Evolutionary conservation across 768 basidiomycete species (phyloP).

Genomic region (Xerocomellus dryophilus): DNA sequence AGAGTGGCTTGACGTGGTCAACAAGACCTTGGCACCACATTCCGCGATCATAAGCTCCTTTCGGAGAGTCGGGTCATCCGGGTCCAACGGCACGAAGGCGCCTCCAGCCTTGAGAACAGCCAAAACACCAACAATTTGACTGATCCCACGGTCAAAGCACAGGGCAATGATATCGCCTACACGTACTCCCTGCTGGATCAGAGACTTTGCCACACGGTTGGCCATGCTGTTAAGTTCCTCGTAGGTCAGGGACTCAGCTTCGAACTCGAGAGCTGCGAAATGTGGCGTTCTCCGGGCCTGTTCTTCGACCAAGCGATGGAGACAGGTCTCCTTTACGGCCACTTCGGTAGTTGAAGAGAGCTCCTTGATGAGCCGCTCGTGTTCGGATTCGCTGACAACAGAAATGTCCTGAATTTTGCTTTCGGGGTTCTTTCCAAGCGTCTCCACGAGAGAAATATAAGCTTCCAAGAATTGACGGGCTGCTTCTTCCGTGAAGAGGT

Average conservation of each 20-base stretch:
- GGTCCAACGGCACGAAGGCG: constrained; percentile 22
- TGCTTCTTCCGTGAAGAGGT: constrained; percentile 26
- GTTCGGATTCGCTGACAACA: constrained; percentile 12
- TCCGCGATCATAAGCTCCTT: constrained; percentile 29
- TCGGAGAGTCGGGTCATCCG: constrained; percentile 30
- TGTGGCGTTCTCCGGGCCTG: constrained; percentile 20
- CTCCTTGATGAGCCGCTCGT: constrained; percentile 24
- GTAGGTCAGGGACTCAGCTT: constrained; percentile 31
- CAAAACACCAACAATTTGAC: constrained; percentile 28
- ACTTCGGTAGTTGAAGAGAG: constrained; percentile 21
- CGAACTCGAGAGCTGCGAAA: constrained; percentile 27
- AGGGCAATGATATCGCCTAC: constrained; percentile 27
- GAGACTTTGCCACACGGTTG: constrained; percentile 32
- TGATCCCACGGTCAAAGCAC: constrained; percentile 31
- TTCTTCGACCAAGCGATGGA: constrained; percentile 20
- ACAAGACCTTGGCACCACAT: constrained; percentile 25
- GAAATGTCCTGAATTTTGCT: constrained; percentile 19
- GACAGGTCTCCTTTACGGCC: constrained; percentile 12
- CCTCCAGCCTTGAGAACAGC: constrained; percentile 35
- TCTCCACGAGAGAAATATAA: constrained; percentile 29
- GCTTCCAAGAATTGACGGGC: constrained; percentile 32
- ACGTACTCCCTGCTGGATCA: constrained; percentile 25
- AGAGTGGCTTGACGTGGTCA: constrained; percentile 27
- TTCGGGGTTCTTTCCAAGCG: constrained; percentile 13
- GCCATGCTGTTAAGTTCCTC: constrained; percentile 30